A percentile compares a stretch with the other conserved stretches of the same genome.
These are phyloP conservation scores for Effrenium voratum DNA, from an alignment of 73 alveolate genomes.

Conservation along the genomic window DNA sequence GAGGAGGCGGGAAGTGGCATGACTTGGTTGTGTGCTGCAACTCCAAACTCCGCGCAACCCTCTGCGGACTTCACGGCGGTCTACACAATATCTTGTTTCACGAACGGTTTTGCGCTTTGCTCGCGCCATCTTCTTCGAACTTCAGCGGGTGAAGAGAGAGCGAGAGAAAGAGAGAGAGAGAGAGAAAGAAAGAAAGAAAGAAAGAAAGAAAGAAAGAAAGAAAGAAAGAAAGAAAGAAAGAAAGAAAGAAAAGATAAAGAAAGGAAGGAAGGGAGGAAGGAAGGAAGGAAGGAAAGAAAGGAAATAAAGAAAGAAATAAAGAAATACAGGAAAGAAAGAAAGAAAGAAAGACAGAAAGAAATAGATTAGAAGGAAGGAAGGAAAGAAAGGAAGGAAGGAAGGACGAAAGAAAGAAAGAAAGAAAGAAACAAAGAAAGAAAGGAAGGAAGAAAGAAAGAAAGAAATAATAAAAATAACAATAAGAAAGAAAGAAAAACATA, in stretches of 20 bases:
- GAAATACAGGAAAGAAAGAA: neutral
- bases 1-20: conserved; percentile 60
- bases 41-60: neutral
- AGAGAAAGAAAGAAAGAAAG: neutral
- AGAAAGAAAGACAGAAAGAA: neutral
- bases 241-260: neutral
- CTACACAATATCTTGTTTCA: neutral
- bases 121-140: neutral
- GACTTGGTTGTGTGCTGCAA: neutral
- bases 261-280: neutral
- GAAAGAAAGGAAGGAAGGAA: neutral
- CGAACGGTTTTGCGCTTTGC: too few relatives aligned
- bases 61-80: neutral
- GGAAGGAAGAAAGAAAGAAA: neutral
- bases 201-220: neutral
- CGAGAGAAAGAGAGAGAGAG: neutral
- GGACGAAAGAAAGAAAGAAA: neutral
- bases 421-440: too few relatives aligned
- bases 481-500: too few relatives aligned
- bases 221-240: neutral
- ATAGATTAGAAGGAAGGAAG: neutral
- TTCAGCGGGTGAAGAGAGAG: neutral
- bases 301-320: neutral
- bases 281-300: neutral
- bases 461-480: too few relatives aligned